Evolutionary conservation across 2,329 filamentous ascomycete genomes (phyloP), one percentile per base, ranked within the genome.

Genomic region (Aphanoascus verrucosus): DNA sequence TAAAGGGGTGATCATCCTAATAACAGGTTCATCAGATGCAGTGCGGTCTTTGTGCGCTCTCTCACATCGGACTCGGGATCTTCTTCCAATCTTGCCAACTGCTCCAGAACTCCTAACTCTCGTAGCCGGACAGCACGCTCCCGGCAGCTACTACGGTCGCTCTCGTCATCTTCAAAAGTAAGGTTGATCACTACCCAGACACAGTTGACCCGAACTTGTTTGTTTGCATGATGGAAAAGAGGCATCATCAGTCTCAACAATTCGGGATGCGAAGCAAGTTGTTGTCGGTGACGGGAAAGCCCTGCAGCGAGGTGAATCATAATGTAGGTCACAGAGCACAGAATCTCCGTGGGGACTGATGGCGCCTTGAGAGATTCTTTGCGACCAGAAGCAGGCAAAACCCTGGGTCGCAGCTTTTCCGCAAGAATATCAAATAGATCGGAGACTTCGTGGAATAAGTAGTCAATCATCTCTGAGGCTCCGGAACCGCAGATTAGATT

Each of bases 241-340:
- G 80, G 80, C 7, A 84, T 78, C 45, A 95, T 74, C 46, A 85
- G 78, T 61, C 79, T 82, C 56, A 97, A 76, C 3, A 97, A 74
- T 11, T 85, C 79, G 1, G 81, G 84, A 67, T 96, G 89, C 2
- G 82, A 77, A 50, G 94, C 81, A 9, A 94, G 76, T 14, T 88
- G 72, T 63, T 90, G 83, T 53, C 88, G 82, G 68, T 96, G 88
- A 31, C 80, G 78, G 2, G 88, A 82, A 11, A 83, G 75, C 58
- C 88, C 88, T 8, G 90, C 91, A 15, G 89, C 88, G 61, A 97
- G 82, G 70, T 97, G 89, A 12, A 93, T 84, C 47, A 97, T 76
- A 54, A 96, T 83, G 65, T 83, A 93, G 28, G 88, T 81, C 9
- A 91, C 85, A 2, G 86, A 79, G 61, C 81, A 79, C 49, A 96